These are phyloP conservation scores for Exsudoporus floridanus DNA, from an alignment of 1,284 basidiomycete species.

Conservation along the genomic window DNA sequence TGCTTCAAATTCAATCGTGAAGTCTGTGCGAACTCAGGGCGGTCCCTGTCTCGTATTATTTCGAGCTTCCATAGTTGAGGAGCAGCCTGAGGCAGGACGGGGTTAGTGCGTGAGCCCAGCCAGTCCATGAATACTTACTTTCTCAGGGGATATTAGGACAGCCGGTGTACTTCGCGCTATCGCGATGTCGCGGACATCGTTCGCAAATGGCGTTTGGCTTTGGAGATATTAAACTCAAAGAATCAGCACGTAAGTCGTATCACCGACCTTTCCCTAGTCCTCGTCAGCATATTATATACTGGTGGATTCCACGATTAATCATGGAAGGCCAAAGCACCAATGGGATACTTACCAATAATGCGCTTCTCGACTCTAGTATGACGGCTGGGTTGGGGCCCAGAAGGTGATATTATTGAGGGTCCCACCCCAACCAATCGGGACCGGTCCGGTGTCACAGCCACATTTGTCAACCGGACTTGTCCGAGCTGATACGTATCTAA, in stretches of 20 bases:
- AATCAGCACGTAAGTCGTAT: not conserved
- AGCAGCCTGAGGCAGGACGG: constrained; percentile 50
- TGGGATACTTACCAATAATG: constrained; percentile 56
- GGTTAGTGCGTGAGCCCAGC: constrained; percentile 3
- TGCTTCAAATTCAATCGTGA: constrained; percentile 57
- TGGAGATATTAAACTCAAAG: constrained; percentile 11
- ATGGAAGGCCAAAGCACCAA: not conserved
- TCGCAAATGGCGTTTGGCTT: constrained; percentile 76
- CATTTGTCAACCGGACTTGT: constrained; percentile 67
- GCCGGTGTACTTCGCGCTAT: constrained; percentile 59
- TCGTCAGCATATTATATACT: constrained; percentile 72
- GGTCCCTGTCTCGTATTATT: constrained; percentile 51
- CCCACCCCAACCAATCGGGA: constrained; percentile 69
- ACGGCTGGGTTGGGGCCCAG: constrained; percentile 70
- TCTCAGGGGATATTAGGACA: constrained; percentile 59
- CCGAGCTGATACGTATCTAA: constrained; percentile 63
- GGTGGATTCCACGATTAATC: constrained; percentile 1
- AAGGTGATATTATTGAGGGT: constrained; percentile 58
- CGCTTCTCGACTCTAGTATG: constrained; percentile 71
- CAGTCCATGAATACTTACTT: constrained; percentile 40
- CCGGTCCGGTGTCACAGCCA: constrained; percentile 69
- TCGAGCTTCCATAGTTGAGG: constrained; percentile 80
- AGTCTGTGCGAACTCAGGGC: constrained; percentile 37
- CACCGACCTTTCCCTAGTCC: constrained; percentile 64
- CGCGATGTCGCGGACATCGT: constrained; percentile 74